phyloP scores from a whole-genome alignment of 495 filamentous ascomycete species.

The Neurospora cerealis region DNA sequence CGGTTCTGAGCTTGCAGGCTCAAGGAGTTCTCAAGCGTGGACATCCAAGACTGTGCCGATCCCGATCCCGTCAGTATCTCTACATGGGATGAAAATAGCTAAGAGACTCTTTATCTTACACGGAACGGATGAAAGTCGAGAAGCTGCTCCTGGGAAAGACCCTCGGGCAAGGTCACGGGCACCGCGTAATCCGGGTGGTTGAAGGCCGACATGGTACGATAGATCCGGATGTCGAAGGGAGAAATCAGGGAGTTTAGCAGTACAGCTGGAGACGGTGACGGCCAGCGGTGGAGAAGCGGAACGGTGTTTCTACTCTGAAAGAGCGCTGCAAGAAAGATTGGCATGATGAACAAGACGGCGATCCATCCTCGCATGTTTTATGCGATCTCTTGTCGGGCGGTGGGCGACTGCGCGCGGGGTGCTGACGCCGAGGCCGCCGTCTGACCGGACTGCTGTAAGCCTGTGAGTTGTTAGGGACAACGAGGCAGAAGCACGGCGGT shows the following conservation, averaged over 20 bases:
- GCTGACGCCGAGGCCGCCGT: background rate
- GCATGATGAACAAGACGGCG: background rate
- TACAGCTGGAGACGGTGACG: background rate
- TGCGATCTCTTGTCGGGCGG: background rate
- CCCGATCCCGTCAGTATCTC: background rate
- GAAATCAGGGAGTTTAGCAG: background rate
- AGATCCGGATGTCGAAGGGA: background rate
- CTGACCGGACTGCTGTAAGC: background rate
- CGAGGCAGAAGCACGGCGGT: background rate
- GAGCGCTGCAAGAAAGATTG: background rate
- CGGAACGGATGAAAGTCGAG: slow-evolving; percentile 61
- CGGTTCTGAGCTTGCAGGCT: slow-evolving; percentile 43
- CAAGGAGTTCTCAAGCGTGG: slow-evolving; percentile 56
- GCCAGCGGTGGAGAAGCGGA: background rate
- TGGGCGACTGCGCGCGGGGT: background rate
- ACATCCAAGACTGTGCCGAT: slow-evolving; percentile 48
- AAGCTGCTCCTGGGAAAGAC: slow-evolving; percentile 54
- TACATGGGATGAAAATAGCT: background rate
- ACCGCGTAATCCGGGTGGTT: slow-evolving; percentile 34
- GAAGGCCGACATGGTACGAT: slow-evolving; percentile 36
- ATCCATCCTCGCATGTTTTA: background rate
- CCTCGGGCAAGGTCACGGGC: slow-evolving; percentile 45
- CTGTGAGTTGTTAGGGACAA: background rate
- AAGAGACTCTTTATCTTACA: slow-evolving; percentile 15
- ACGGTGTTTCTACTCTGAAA: background rate